A percentile compares a stretch with the other conserved stretches of the same genome.
phyloP scores from a whole-genome alignment of 2,329 filamentous ascomycete species.

The Geosmithia putterillii region DNA sequence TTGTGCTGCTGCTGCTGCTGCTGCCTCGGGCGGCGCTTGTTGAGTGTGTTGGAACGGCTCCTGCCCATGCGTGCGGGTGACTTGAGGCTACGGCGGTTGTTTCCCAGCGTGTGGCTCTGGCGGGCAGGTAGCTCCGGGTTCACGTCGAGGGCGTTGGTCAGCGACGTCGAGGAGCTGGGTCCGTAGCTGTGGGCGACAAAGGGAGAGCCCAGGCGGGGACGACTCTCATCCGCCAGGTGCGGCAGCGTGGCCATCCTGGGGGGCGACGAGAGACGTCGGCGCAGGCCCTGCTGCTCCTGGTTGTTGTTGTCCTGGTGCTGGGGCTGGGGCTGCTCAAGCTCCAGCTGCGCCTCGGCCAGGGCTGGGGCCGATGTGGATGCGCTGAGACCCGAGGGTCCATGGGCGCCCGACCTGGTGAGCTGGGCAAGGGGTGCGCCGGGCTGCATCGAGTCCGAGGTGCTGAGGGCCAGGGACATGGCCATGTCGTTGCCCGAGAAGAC shows the following conservation, averaged over 20 bases:
- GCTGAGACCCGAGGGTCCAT: no score
- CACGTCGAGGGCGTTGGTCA: constrained; percentile 23
- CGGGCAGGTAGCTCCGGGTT: constrained; percentile 17
- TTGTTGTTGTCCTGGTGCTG: no score
- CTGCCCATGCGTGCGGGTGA: constrained; percentile 38
- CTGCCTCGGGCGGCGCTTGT: constrained; percentile 28
- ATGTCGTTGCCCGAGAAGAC: constrained; percentile 50
- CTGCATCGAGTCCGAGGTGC: constrained; percentile 54
- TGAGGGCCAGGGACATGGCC: constrained; percentile 48
- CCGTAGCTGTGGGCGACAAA: constrained; percentile 49
- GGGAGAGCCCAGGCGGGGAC: constrained; percentile 35
- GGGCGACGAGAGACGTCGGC: background rate
- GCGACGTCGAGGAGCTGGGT: constrained; percentile 42
- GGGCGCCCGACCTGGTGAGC: constrained; percentile 22
- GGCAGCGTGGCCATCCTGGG: background rate
- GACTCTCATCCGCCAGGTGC: background rate
- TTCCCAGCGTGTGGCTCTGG: constrained; percentile 36
- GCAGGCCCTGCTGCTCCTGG: background rate
- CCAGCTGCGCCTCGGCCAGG: background rate
- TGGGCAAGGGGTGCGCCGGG: constrained; percentile 48
- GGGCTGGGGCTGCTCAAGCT: no score
- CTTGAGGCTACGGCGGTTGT: constrained; percentile 34
- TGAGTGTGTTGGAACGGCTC: constrained; percentile 41
- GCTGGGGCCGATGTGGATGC: no score
- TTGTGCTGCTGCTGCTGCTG: constrained; percentile 35